These are phyloP conservation scores for Solanum ahanhuiri DNA, from an alignment of 257 asterid genomes.

Conservation along the genomic window DNA sequence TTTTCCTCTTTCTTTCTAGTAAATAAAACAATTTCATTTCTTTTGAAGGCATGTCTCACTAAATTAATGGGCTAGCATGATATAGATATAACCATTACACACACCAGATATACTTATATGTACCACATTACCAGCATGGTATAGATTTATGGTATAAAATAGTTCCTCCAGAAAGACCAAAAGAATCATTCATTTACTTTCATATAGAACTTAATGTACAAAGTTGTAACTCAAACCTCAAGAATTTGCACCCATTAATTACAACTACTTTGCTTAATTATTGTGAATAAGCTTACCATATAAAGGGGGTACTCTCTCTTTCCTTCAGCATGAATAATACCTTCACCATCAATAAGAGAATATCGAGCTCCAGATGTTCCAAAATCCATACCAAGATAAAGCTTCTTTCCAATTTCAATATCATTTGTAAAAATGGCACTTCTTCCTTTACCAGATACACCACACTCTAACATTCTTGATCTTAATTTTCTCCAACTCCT, in stretches of 20 bases:
- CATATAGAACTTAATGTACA: background rate
- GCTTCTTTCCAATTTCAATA: conserved; percentile 26
- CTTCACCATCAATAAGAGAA: conserved; percentile 51
- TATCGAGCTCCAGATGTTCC: conserved; percentile 95
- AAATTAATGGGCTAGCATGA: background rate
- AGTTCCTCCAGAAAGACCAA: background rate
- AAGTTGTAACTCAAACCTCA: background rate
- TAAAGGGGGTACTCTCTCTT: conserved; percentile 66
- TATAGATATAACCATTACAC: background rate
- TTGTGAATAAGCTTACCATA: conserved; percentile 27
- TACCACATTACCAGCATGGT: background rate
- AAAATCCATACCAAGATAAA: conserved; percentile 90
- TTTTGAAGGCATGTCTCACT: background rate
- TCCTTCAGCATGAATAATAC: conserved; percentile 49
- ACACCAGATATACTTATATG: background rate
- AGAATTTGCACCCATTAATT: background rate
- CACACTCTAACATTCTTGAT: conserved; percentile 9
- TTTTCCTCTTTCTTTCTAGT: conserved; percentile 71
- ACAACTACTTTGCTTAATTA: background rate
- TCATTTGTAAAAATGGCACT: conserved; percentile 10
- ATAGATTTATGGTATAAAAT: background rate
- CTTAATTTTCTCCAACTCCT: background rate
- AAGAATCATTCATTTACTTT: background rate
- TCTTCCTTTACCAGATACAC: conserved; percentile 13
- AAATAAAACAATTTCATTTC: conserved; percentile 23